Percentiles rank a stretch among this genome's conserved stretches.
phyloP scores from a whole-genome alignment of 495 filamentous ascomycete genomes.

The Aspergillus heteromorphus region DNA sequence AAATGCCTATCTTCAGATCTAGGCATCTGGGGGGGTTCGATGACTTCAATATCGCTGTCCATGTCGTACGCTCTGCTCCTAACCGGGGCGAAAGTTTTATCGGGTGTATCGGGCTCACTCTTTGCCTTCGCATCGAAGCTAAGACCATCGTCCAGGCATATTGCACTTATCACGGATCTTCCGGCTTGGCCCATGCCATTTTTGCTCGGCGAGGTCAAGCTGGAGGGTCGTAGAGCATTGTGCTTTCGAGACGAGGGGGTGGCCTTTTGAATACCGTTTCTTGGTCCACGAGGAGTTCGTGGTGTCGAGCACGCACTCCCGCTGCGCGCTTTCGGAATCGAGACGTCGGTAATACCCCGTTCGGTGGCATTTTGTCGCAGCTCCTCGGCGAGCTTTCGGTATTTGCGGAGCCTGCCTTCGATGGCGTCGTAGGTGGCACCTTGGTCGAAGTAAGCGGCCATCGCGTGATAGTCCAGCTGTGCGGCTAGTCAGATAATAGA shows the following conservation, averaged over 20 bases:
- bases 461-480: constrained; percentile 19
- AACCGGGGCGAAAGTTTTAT: no score
- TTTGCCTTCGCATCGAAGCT: neutral
- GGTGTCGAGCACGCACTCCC: constrained; percentile 6
- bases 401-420: constrained; percentile 17
- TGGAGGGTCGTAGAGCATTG: neutral
- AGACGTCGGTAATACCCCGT: constrained; percentile 5
- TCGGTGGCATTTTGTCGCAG: constrained; percentile 7
- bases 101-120: constrained; percentile 2
- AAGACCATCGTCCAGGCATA: constrained; percentile 13
- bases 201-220: constrained; percentile 2
- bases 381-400: constrained; percentile 20
- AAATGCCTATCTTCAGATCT: neutral
- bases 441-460: constrained; percentile 19
- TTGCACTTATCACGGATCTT: constrained; percentile 10
- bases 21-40: no score
- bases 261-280: constrained; percentile 11
- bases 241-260: constrained; percentile 4
- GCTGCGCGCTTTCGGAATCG: constrained; percentile 10
- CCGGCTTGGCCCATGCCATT: neutral
- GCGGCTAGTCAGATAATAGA: neutral
- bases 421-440: constrained; percentile 22
- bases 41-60: no score
- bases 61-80: neutral
- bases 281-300: constrained; percentile 15